Base-by-base conservation (phyloP, 257 asterid genomes). In the Striga asiatica region DNA sequence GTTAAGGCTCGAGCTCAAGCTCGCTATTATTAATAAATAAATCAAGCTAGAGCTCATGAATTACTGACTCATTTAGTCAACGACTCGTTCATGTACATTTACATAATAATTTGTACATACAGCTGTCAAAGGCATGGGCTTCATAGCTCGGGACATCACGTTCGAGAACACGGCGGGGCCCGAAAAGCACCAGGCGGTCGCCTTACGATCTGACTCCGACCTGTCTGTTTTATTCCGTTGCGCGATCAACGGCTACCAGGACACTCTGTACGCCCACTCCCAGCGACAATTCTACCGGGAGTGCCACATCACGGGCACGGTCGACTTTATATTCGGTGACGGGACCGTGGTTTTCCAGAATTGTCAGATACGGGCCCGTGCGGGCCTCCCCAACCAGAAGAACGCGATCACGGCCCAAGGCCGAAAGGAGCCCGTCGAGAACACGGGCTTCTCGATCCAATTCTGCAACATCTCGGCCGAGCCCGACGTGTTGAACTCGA, bases 141-240 rank as follows among this genome's bases (percentile, higher is more conserved):
- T 46, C 29, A 11, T 46, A 19, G 52, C 52, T 3, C 52, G 52
- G 14, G 52, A 46, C 52, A 46, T 46, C 20, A 46, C 29, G 5
- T 46, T 46, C 52, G 52, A 46, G 16, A 46, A 46, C 52, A 46
- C 52, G 17, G 52, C 52, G 2, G 52, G 52, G 14, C 52, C 52
- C 17, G 31, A 20, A 11, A 46, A 46, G 52, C 52, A 46, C 31
- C 52, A 46, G 12, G 52, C 52, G 17, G 52, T 46, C 31, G 52
- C 52, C 16, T 46, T 46, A 27, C 52, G 52, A 21, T 46, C 52
- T 8, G 52, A 46, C 12, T 46, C 52, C 29, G 52, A 46, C 29
- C 52, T 46, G 16, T 46, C 52, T 0, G 52, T 46, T 2, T 3
- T 46, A 4, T 46, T 8, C 29, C 52, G 52, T 12, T 46, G 52